These are phyloP conservation scores for Cymbopogon citratus DNA, from an alignment of 176 grass and related monocot species.

Conservation along the genomic window DNA sequence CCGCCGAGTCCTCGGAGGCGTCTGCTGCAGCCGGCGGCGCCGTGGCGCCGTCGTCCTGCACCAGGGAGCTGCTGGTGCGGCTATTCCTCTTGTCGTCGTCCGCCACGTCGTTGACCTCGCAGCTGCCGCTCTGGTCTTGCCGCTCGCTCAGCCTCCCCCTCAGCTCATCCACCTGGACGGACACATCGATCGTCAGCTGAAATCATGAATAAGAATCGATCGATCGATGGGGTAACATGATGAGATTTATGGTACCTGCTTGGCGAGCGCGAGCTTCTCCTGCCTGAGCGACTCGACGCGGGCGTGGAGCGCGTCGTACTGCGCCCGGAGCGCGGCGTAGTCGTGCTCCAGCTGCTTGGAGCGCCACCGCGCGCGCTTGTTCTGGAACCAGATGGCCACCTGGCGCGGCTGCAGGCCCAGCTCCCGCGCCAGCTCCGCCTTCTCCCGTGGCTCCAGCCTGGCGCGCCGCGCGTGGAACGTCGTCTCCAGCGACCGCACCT, in stretches of 20 bases:
- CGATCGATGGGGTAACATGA: too few species aligned
- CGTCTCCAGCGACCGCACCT: conserved; percentile 85
- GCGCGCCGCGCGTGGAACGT: conserved; percentile 64
- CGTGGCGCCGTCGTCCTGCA: not conserved
- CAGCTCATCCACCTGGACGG: conserved; percentile 33
- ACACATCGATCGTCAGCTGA: not conserved
- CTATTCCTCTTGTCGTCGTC: not conserved
- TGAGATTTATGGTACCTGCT: conserved; percentile 12
- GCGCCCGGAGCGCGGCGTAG: conserved; percentile 50
- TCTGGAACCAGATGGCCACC: conserved; percentile 99
- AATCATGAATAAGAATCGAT: not conserved
- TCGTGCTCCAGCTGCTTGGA: conserved; percentile 92
- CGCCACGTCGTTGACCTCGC: not conserved
- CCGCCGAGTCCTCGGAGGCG: conserved; percentile 12
- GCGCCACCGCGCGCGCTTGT: conserved; percentile 83
- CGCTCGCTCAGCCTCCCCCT: conserved; percentile 20
- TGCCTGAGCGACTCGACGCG: conserved; percentile 37
- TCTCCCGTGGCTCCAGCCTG: conserved; percentile 77
- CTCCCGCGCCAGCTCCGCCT: conserved; percentile 68
- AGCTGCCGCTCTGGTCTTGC: conserved; percentile 30
- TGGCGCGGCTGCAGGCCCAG: conserved; percentile 89
- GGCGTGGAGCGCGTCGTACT: conserved; percentile 47
- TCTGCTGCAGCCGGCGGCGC: not conserved
- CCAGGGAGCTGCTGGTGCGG: not conserved
- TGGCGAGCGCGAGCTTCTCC: conserved; percentile 44